Base-by-base conservation (phyloP, 2,329 filamentous ascomycete genomes). In the Colletotrichum sp. region DNA sequence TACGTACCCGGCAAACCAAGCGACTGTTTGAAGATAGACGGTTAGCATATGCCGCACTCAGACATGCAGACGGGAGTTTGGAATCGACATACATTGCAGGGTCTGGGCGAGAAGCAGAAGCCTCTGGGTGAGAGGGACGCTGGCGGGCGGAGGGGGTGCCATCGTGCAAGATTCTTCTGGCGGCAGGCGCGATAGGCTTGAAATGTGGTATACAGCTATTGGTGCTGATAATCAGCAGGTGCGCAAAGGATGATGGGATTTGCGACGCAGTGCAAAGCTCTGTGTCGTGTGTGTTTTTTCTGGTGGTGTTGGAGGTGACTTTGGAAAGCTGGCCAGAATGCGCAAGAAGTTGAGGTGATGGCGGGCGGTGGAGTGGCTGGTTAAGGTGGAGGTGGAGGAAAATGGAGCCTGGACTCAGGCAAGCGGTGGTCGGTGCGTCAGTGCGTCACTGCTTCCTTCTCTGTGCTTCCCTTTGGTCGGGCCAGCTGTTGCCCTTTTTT, bases 71-170 rank as follows among this genome's bases (percentile, higher is more conserved):
- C 32, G 69, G 76, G 68, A 67, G 61, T 56, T 30, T 68, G 62
- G 21, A 58, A 43, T 62, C 83, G 84, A 92, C 88, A 85, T 92
- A 94, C 96, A 99, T 89, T 98, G 97, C 80, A 98, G 89, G 61
- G 96, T 98, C 85, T 98, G 93, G 79, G 94, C 96, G 80, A 98
- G 90, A 80, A 91, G 89, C 81, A 95, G 86, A 76, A 98, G 87
- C 83, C 96, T 91, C 88, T 97, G 93, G 82, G 88, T 87, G 81
- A 97, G 88, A 84, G 95, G 93, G 85, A 94, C 85, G 80, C 87
- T 90, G 74, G 94, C 87, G 75, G 93, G 88, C 78, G 94, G 93
- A 85, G 94, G 93, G 87, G 94, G 94, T 86, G 94, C 77, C 77
- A 78, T 78, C 16, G 32, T 76, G 66, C 24, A 34, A 36, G 8